Conservation (phyloP, 495 filamentous ascomycete genomes). For the Xylaria sp. region DNA sequence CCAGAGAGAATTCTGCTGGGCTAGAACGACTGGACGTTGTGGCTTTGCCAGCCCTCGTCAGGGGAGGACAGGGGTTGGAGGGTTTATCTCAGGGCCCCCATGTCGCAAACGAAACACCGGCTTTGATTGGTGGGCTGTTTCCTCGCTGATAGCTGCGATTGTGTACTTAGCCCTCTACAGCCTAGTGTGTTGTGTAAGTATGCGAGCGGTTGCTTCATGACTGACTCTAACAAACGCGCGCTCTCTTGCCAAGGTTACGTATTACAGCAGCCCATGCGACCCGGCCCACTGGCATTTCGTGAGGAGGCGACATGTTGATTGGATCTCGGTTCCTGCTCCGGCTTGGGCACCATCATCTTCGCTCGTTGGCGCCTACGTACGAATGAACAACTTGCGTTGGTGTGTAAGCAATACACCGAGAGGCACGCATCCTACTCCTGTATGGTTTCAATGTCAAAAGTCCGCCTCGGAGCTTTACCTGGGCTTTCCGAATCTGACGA, state of each 20-base stretch:
- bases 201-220: slow-evolving; percentile 3
- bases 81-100: slow-evolving; percentile 2
- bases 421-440: not conserved
- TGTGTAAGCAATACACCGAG: not conserved
- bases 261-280: slow-evolving; percentile 3
- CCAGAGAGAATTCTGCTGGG: not conserved
- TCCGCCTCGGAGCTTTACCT: not conserved
- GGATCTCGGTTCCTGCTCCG: slow-evolving; percentile 17
- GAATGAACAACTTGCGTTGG: not conserved
- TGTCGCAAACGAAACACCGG: slow-evolving; percentile 13
- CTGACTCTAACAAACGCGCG: slow-evolving; percentile 7
- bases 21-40: slow-evolving; percentile 17
- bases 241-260: not conserved
- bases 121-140: slow-evolving; percentile 22
- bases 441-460: not conserved
- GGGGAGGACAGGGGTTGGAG: slow-evolving; percentile 7
- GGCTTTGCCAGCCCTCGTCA: not conserved
- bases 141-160: not conserved
- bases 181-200: not conserved
- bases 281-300: not conserved
- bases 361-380: slow-evolving; percentile 6
- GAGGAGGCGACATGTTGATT: slow-evolving; percentile 15
- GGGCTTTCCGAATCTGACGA: not conserved
- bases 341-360: not conserved
- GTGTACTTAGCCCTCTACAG: not conserved